Evolutionary conservation across 257 asterid genomes (phyloP).

Genomic region (Nicotiana knightiana): DNA sequence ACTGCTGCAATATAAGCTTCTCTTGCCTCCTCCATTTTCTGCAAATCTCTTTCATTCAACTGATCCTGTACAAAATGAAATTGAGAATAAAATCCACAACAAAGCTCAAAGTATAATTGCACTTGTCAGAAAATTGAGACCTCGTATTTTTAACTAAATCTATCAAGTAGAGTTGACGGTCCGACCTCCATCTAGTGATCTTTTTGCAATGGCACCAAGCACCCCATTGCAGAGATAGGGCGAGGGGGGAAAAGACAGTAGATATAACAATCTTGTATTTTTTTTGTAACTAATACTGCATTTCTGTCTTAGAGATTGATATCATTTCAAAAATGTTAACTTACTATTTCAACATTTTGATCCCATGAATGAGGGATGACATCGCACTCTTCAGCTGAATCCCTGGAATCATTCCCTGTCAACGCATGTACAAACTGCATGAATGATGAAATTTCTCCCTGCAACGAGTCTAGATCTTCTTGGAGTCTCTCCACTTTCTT

Average conservation of each 20-base stretch:
- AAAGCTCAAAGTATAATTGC: background rate
- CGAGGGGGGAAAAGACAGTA: background rate
- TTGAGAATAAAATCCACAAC: background rate
- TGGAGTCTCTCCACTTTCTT: conserved; percentile 66
- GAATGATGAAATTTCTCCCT: conserved; percentile 63
- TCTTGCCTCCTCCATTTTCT: conserved; percentile 63
- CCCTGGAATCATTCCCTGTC: conserved; percentile 30
- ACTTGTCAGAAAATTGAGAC: background rate
- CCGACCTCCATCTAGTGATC: background rate
- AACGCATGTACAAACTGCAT: conserved; percentile 58
- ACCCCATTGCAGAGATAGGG: background rate
- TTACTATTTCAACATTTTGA: conserved; percentile 46
- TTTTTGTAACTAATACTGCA: background rate
- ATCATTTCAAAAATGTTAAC: background rate
- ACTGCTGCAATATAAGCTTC: conserved; percentile 66
- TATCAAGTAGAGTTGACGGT: background rate
- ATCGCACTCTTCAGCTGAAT: conserved; percentile 37
- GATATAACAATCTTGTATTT: background rate
- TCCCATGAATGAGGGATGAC: conserved; percentile 31
- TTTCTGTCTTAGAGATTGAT: background rate
- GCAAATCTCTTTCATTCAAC: conserved; percentile 38
- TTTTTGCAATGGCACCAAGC: background rate
- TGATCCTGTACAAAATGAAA: conserved; percentile 39
- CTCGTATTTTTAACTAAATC: background rate
- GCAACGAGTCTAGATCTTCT: conserved; percentile 50